These are phyloP conservation scores for Hippophae rhamnoides DNA, from an alignment of 306 rosid genomes.

Conservation along the genomic window DNA sequence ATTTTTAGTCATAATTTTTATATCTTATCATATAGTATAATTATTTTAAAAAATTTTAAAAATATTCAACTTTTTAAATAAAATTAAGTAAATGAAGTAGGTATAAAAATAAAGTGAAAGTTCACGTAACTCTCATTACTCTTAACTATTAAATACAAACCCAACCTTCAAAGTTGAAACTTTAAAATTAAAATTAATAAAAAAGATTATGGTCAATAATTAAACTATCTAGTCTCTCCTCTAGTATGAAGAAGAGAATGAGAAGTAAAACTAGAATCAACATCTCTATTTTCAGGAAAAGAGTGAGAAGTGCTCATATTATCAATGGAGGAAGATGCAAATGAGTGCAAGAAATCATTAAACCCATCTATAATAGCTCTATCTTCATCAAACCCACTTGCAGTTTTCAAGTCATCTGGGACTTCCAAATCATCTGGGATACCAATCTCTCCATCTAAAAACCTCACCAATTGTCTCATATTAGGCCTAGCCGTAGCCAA, in stretches of 20 bases:
- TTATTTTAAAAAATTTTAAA: no score
- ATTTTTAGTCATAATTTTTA: no score
- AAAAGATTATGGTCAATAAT: not conserved
- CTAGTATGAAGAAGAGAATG: slow-evolving; percentile 31
- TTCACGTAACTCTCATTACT: no score
- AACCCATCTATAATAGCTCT: slow-evolving; percentile 35
- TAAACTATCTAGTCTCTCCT: slow-evolving; percentile 32
- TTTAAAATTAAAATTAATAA: not conserved
- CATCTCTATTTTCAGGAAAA: slow-evolving; percentile 24
- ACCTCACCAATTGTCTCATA: slow-evolving; percentile 54
- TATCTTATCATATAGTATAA: no score
- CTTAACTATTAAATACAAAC: not conserved
- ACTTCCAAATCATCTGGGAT: slow-evolving; percentile 31
- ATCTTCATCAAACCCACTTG: slow-evolving; percentile 4
- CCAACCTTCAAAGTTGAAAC: not conserved
- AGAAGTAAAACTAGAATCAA: slow-evolving; percentile 36
- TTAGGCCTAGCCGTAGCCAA: slow-evolving; percentile 39
- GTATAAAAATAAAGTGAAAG: no score
- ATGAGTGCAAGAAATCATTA: slow-evolving; percentile 50
- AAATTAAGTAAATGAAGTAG: no score
- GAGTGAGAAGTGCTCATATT: slow-evolving; percentile 32
- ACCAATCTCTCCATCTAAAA: slow-evolving; percentile 53
- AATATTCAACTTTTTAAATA: no score
- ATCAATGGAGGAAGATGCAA: slow-evolving; percentile 51
- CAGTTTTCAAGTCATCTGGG: slow-evolving; percentile 19